These are phyloP conservation scores for Capsicum chinense DNA, from an alignment of 257 asterid species.

Conservation along the genomic window DNA sequence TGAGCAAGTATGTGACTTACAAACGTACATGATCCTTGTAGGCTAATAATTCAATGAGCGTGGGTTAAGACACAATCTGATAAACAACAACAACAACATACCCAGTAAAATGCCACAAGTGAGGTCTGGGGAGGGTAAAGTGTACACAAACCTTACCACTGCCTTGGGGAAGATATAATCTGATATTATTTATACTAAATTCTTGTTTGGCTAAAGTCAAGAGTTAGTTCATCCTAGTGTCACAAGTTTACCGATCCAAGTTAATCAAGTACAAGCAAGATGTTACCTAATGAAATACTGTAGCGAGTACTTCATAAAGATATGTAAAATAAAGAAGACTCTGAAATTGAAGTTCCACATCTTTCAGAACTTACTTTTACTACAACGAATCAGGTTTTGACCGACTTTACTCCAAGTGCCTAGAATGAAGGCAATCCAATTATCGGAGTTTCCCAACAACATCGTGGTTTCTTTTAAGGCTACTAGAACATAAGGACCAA, in stretches of 20 bases:
- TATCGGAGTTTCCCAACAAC: not conserved
- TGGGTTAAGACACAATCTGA: too few species aligned
- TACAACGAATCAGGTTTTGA: not conserved
- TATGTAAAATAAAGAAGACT: too few species aligned
- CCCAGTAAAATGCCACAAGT: too few species aligned
- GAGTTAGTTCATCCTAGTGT: not conserved
- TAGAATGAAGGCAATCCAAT: not conserved
- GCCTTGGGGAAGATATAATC: too few species aligned
- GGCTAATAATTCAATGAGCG: too few species aligned
- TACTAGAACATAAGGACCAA: not conserved
- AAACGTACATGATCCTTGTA: too few species aligned
- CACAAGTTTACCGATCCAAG: not conserved
- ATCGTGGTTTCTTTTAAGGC: not conserved
- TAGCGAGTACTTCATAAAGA: not conserved
- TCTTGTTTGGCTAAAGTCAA: not conserved
- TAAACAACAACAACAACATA: too few species aligned
- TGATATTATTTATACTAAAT: too few species aligned
- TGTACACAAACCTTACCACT: too few species aligned
- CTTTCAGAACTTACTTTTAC: not conserved
- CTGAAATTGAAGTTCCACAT: not conserved
- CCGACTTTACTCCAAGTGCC: not conserved
- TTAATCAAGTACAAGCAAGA: not conserved
- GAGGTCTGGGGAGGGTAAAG: too few species aligned
- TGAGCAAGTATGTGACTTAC: too few species aligned
- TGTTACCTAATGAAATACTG: not conserved